A percentile compares a stretch with the other conserved stretches of the same genome.
Evolutionary conservation across 2,329 filamentous ascomycete species (phyloP).

Genomic region (Pezicula neosporulosa): DNA sequence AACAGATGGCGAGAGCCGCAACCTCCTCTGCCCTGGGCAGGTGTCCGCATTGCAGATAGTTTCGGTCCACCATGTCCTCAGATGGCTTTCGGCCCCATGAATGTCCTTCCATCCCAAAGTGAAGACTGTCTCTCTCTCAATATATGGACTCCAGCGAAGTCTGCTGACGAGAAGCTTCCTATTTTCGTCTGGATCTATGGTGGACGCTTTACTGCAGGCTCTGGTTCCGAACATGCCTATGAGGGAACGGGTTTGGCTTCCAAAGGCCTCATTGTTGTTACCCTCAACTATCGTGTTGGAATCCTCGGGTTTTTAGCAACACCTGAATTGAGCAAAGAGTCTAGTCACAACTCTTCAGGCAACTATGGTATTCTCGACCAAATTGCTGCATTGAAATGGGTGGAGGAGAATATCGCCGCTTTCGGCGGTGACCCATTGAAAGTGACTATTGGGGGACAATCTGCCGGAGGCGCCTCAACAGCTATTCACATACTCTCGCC

Average conservation of each 20-base stretch:
- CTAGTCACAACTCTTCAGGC: background rate
- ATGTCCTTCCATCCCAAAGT: too few relatives aligned
- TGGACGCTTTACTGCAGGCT: background rate
- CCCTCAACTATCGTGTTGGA: slow-evolving; percentile 22
- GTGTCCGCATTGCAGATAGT: too few relatives aligned
- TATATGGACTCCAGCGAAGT: too few relatives aligned
- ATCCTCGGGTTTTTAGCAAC: slow-evolving; percentile 29
- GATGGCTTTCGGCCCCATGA: too few relatives aligned
- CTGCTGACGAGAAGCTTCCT: background rate
- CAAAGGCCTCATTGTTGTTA: slow-evolving; percentile 3
- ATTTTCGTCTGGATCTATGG: background rate
- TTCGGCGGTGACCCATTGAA: slow-evolving; percentile 33
- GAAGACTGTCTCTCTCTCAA: too few relatives aligned
- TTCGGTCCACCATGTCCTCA: too few relatives aligned
- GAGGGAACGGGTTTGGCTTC: background rate
- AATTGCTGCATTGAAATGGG: slow-evolving; percentile 30
- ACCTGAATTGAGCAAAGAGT: slow-evolving; percentile 1
- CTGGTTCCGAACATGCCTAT: slow-evolving; percentile 4
- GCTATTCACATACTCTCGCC: slow-evolving; percentile 14
- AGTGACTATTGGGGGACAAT: slow-evolving; percentile 56
- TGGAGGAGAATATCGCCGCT: slow-evolving; percentile 28
- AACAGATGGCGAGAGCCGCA: too few relatives aligned
- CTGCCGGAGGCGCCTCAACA: slow-evolving; percentile 55
- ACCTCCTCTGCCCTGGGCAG: too few relatives aligned
- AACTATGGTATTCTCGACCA: slow-evolving; percentile 12